Evolutionary conservation across 192 early-diverging fungal species (phyloP).

Genomic region (Coemansia sp.): DNA sequence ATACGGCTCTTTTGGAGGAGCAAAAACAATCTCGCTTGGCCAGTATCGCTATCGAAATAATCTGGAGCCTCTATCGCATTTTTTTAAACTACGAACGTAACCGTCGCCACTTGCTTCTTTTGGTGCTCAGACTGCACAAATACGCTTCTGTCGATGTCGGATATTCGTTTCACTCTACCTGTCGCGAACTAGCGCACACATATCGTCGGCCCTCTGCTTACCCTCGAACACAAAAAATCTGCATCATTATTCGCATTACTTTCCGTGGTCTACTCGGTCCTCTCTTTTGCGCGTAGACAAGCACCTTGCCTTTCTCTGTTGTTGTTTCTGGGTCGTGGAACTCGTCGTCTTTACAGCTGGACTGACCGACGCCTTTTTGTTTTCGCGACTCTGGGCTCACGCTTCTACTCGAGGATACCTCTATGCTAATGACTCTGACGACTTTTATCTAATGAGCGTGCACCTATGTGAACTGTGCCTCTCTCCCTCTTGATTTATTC

Average conservation of each 20-base stretch:
- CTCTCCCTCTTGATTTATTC: not conserved
- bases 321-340: not conserved
- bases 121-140: constrained; percentile 4
- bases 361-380: not conserved
- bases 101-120: constrained; percentile 4
- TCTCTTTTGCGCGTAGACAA: not conserved
- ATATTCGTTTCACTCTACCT: not conserved
- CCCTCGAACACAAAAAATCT: not conserved
- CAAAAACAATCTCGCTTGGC: not conserved
- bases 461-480: constrained; percentile 4
- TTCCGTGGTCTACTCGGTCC: not conserved
- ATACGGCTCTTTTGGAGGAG: not conserved
- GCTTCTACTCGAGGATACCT: not conserved
- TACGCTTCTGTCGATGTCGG: constrained; percentile 5
- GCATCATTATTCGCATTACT: not conserved
- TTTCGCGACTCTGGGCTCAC: not conserved
- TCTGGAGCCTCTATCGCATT: not conserved
- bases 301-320: not conserved
- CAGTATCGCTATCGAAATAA: not conserved
- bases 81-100: not conserved
- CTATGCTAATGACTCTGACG: not conserved
- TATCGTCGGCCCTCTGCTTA: not conserved
- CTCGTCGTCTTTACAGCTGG: not conserved
- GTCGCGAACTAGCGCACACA: constrained; percentile 11
- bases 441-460: not conserved